Conservation (phyloP, 768 basidiomycete genomes). For the Mycena vitilis region DNA sequence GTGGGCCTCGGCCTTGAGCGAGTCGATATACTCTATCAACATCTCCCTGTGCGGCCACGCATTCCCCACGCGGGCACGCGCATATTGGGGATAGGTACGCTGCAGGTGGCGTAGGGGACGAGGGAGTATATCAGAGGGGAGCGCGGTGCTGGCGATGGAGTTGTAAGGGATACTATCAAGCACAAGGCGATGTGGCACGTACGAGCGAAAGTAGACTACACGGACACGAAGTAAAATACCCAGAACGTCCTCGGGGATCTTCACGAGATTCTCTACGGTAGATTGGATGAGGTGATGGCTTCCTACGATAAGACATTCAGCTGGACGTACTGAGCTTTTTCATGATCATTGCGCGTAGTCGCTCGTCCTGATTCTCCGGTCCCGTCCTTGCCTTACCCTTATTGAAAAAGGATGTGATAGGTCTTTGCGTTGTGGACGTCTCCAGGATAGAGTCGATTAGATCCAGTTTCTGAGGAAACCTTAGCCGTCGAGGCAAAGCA, state of each 20-base stretch:
- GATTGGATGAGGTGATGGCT: not conserved
- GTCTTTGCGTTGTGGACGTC: constrained; percentile 4
- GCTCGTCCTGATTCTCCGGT: constrained; percentile 12
- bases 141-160: constrained; percentile 5
- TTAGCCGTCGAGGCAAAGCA: not conserved
- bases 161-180: not conserved
- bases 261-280: constrained; percentile 18
- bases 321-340: constrained; percentile 11
- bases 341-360: constrained; percentile 26
- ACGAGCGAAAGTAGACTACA: constrained; percentile 23
- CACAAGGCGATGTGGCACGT: not conserved
- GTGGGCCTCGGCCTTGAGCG: constrained; percentile 13
- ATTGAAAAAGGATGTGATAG: constrained; percentile 4
- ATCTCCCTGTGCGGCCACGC: constrained; percentile 16
- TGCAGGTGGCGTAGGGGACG: constrained; percentile 14
- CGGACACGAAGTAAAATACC: constrained; percentile 12
- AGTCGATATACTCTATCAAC: constrained; percentile 12
- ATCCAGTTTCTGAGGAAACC: constrained; percentile 8
- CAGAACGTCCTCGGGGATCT: constrained; percentile 9
- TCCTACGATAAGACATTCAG: not conserved
- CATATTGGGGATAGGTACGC: constrained; percentile 19
- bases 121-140: constrained; percentile 25
- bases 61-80: not conserved
- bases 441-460: constrained; percentile 17
- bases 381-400: constrained; percentile 14